A percentile compares a stretch with the other conserved stretches of the same genome.
Evolutionary conservation across 306 rosid species (phyloP).

Genomic region (Dryas octopetala): DNA sequence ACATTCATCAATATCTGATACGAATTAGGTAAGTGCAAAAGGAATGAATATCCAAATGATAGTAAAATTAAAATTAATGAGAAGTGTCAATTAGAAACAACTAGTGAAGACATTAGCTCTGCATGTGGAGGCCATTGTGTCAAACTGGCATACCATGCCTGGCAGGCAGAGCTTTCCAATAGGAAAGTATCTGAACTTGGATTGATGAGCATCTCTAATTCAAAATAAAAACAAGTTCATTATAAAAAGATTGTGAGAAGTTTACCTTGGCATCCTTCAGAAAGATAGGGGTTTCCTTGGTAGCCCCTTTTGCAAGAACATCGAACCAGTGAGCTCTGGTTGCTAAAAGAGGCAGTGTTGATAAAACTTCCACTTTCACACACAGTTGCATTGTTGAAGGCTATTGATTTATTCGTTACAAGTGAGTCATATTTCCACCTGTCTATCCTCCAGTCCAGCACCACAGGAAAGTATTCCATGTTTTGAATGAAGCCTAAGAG

Average conservation of each 20-base stretch:
- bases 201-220: neutral
- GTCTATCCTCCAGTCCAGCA: neutral
- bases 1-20: slow-evolving; percentile 6
- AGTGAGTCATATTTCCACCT: neutral
- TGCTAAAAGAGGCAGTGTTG: neutral
- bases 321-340: neutral
- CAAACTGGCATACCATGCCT: neutral
- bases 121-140: neutral
- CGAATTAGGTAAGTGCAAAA: neutral
- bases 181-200: no score
- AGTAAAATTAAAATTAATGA: neutral
- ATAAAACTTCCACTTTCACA: neutral
- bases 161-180: no score
- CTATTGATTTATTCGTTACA: neutral
- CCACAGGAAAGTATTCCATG: neutral
- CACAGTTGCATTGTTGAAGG: neutral
- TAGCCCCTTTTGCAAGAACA: neutral
- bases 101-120: neutral
- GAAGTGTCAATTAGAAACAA: neutral
- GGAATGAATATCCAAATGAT: neutral
- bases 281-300: slow-evolving; percentile 9
- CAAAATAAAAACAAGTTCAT: neutral
- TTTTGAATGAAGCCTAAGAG: neutral
- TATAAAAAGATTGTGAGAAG: neutral
- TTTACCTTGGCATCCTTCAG: slow-evolving; percentile 11